Percentiles rank a stretch among this genome's conserved stretches.
phyloP scores from a whole-genome alignment of 2,329 filamentous ascomycete genomes.

The Neurospora sp. region DNA sequence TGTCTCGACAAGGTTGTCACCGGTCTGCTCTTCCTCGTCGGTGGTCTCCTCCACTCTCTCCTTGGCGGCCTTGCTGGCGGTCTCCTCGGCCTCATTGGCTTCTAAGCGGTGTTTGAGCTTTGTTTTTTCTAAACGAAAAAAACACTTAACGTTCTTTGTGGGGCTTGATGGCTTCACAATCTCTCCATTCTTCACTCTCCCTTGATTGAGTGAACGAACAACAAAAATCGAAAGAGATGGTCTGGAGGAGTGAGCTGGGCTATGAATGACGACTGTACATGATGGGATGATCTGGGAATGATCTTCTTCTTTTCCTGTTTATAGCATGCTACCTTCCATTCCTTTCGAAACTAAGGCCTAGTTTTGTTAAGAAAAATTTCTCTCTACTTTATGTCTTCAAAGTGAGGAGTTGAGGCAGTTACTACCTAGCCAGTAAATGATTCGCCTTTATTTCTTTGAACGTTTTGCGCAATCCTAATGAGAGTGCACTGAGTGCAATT shows the following conservation, averaged over 20 bases:
- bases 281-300: background rate
- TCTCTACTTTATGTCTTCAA: background rate
- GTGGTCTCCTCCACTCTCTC: constrained; percentile 14
- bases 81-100: constrained; percentile 11
- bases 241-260: background rate
- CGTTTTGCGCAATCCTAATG: background rate
- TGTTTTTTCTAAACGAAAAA: background rate
- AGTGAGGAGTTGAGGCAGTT: background rate
- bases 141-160: background rate
- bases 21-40: constrained; percentile 16
- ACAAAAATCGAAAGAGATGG: background rate
- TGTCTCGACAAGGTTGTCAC: constrained; percentile 17
- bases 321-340: background rate
- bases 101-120: background rate
- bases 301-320: background rate
- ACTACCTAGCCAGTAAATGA: background rate
- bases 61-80: constrained; percentile 13
- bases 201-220: background rate
- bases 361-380: background rate
- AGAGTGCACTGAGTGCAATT: too few species aligned
- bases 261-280: background rate
- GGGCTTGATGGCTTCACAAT: background rate
- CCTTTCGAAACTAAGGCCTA: background rate
- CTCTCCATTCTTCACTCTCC: background rate
- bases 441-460: background rate